phyloP scores from a whole-genome alignment of 2,329 filamentous ascomycete genomes.

The Calonectria leucothoes region DNA sequence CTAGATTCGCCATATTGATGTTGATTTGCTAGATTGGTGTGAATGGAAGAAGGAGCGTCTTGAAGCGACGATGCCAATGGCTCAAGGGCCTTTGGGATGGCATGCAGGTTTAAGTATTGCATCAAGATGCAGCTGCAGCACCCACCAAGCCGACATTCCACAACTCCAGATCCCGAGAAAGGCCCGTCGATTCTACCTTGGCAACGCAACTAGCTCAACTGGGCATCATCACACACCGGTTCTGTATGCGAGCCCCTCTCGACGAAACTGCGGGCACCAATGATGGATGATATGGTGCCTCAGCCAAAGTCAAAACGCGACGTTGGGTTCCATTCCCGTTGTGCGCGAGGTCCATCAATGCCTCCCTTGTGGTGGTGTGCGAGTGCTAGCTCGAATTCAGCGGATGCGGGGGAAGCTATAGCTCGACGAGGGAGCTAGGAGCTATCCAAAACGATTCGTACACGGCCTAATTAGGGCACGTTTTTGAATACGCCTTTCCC shows the following conservation, averaged over 20 bases:
- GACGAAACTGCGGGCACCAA: constrained; percentile 40
- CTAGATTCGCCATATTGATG: constrained; percentile 33
- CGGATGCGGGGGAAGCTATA: constrained; percentile 15
- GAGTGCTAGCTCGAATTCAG: background rate
- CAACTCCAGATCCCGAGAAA: constrained; percentile 36
- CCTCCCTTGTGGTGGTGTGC: constrained; percentile 5
- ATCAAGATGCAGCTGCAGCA: background rate
- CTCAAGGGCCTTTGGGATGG: background rate
- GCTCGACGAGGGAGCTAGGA: background rate
- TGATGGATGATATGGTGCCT: constrained; percentile 25
- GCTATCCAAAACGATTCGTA: background rate
- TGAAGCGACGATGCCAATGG: background rate
- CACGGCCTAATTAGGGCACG: background rate
- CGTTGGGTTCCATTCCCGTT: constrained; percentile 32
- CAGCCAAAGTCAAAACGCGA: constrained; percentile 27
- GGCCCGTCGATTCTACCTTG: constrained; percentile 21
- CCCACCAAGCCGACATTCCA: constrained; percentile 2
- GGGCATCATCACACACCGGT: constrained; percentile 28
- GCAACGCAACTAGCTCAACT: constrained; percentile 27
- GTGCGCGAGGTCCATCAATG: constrained; percentile 13
- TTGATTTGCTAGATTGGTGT: background rate
- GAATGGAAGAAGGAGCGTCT: background rate
- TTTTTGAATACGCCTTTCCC: background rate
- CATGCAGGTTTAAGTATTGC: background rate
- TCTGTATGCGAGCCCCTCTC: constrained; percentile 32